These are phyloP conservation scores for Thalia dealbata DNA, from an alignment of 176 grass and related monocot species.

Conservation along the genomic window DNA sequence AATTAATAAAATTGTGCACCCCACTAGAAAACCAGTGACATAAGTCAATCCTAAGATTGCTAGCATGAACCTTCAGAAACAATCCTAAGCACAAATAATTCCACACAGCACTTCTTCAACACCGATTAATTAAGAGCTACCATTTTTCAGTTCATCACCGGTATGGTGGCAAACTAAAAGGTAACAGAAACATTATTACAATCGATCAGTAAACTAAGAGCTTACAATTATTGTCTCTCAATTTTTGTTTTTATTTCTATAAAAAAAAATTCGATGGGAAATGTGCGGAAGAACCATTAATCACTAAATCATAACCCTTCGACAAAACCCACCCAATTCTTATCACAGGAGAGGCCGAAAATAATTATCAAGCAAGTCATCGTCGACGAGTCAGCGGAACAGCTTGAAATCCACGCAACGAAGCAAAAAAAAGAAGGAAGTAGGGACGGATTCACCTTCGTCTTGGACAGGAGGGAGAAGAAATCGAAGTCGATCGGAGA, in stretches of 20 bases:
- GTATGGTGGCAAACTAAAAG: background rate
- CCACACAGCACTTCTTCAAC: background rate
- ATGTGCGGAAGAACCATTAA: background rate
- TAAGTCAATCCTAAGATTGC: background rate
- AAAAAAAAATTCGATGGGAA: too few relatives aligned
- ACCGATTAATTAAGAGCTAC: background rate
- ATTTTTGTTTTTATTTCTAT: too few relatives aligned
- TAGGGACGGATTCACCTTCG: background rate
- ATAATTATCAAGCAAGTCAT: background rate
- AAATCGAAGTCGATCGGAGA: conserved; percentile 8
- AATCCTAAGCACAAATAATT: background rate
- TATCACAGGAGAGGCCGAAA: background rate
- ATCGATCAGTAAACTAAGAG: background rate
- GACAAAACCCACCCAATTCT: background rate
- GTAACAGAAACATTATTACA: background rate
- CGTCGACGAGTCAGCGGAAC: background rate
- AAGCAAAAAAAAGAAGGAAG: background rate
- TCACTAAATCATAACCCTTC: background rate
- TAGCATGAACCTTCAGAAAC: background rate
- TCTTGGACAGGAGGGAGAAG: background rate
- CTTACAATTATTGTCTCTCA: background rate
- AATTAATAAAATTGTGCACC: background rate
- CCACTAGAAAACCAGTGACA: background rate
- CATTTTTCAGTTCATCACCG: background rate
- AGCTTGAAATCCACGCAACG: background rate